Percentiles rank a stretch among this genome's conserved stretches.
phyloP scores from a whole-genome alignment of 2,329 filamentous ascomycete species.

The Aschersonia sp. region DNA sequence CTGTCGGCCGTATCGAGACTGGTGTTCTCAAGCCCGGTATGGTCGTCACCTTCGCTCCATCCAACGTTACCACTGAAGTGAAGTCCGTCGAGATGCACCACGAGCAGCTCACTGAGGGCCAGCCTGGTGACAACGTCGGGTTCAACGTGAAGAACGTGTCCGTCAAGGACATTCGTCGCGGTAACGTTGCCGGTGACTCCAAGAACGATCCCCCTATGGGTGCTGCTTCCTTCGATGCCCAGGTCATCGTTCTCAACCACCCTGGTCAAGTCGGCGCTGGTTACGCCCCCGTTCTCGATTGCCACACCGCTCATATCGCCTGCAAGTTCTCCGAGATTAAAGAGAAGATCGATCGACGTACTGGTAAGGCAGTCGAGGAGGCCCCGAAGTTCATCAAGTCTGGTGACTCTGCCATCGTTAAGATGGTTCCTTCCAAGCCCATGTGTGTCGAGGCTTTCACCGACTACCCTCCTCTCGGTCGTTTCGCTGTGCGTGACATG shows the following conservation, averaged over 20 bases:
- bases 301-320: conserved; percentile 99
- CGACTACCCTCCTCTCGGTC: conserved; percentile 97
- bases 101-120: conserved; percentile 92
- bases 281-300: conserved; percentile 98
- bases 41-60: conserved; percentile 96
- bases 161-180: conserved; percentile 99
- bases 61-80: conserved; percentile 99
- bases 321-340: conserved; percentile 99
- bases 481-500: conserved; percentile 99
- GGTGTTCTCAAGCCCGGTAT: conserved; percentile 83
- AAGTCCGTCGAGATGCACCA: conserved; percentile 99
- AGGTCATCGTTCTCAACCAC: conserved; percentile 99
- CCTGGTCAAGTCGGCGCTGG: conserved; percentile 98
- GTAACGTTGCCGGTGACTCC: conserved; percentile 99
- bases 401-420: conserved; percentile 99
- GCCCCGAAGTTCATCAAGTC: conserved; percentile 99
- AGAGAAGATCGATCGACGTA: conserved; percentile 99
- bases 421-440: conserved; percentile 99
- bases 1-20: conserved; percentile 99
- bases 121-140: conserved; percentile 99
- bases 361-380: conserved; percentile 89
- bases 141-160: conserved; percentile 99
- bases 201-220: conserved; percentile 96
- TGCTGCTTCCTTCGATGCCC: conserved; percentile 91
- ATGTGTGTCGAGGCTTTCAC: conserved; percentile 99